These are phyloP conservation scores for Rhynchosporium graminicola DNA, from an alignment of 2,329 filamentous ascomycete species.

Conservation along the genomic window DNA sequence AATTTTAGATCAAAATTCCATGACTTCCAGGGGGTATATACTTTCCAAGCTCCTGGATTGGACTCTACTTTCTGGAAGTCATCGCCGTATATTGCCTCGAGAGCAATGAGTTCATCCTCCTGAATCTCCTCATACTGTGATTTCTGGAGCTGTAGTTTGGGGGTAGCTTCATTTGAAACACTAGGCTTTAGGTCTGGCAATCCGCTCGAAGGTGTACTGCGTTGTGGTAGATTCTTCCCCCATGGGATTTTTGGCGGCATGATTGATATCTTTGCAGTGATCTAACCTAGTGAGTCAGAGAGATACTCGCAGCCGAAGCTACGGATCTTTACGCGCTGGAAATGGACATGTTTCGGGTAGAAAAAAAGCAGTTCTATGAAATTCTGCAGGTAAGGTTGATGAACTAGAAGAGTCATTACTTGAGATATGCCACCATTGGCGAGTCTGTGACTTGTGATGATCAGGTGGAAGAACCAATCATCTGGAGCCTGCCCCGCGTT, in stretches of 20 bases:
- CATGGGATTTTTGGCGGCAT: slow-evolving; percentile 41
- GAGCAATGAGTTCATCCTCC: slow-evolving; percentile 80
- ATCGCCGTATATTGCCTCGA: slow-evolving; percentile 86
- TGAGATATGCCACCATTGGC: slow-evolving; percentile 3
- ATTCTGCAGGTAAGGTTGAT: slow-evolving; percentile 4
- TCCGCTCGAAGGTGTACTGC: slow-evolving; percentile 40
- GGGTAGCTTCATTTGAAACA: slow-evolving; percentile 40
- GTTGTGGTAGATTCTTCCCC: slow-evolving; percentile 41
- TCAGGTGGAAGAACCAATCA: slow-evolving; percentile 11
- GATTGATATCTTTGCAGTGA: slow-evolving; percentile 27
- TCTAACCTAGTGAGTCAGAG: slow-evolving; percentile 19
- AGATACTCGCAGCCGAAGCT: slow-evolving; percentile 37
- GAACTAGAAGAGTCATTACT: slow-evolving; percentile 21
- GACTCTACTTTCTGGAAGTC: slow-evolving; percentile 78
- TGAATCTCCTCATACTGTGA: slow-evolving; percentile 81
- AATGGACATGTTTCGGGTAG: slow-evolving; percentile 26
- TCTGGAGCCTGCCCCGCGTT: slow-evolving; percentile 7
- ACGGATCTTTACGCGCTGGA: slow-evolving; percentile 36
- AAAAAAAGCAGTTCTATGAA: background rate
- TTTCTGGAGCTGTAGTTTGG: slow-evolving; percentile 49
- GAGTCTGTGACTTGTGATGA: slow-evolving; percentile 22
- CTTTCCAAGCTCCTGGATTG: slow-evolving; percentile 79
- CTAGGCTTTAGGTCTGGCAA: slow-evolving; percentile 34
- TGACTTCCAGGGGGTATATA: slow-evolving; percentile 44
- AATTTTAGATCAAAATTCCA: background rate